Evolutionary conservation across 352 stramenopile genomes (phyloP).

Genomic region (Globisporangium cylindrosporum): DNA sequence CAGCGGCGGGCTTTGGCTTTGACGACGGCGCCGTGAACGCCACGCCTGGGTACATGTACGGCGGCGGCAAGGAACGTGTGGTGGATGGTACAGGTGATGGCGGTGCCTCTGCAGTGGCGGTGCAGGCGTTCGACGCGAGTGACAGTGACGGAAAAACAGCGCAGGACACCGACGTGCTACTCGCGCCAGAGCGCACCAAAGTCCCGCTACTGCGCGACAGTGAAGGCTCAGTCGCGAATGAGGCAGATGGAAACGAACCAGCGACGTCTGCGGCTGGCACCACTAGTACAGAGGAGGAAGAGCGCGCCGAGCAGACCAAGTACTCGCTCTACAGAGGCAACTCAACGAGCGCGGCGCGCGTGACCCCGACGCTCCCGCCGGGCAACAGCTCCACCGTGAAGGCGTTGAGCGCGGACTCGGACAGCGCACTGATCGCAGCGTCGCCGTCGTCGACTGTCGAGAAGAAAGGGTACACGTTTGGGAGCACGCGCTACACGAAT

Average conservation of each 20-base stretch:
- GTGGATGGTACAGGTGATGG: neutral
- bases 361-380: slow-evolving; percentile 10
- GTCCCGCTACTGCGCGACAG: neutral
- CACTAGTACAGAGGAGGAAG: slow-evolving; percentile 1
- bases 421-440: neutral
- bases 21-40: neutral
- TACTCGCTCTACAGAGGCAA: slow-evolving; percentile 17
- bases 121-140: slow-evolving; percentile 5
- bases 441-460: neutral
- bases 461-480: slow-evolving; percentile 14
- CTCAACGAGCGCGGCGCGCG: neutral
- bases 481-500: slow-evolving; percentile 12
- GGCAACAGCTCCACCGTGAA: neutral
- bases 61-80: neutral
- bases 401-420: slow-evolving; percentile 6
- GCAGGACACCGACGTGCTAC: neutral
- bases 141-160: neutral
- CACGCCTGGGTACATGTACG: neutral
- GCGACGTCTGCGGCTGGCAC: neutral
- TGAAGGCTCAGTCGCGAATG: neutral
- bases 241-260: neutral
- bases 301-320: slow-evolving; percentile 9
- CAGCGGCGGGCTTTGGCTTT: neutral
- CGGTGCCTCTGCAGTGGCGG: neutral
- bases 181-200: neutral